Evolutionary conservation across 2,329 filamentous ascomycete genomes (phyloP).

Genomic region (Penicillium sp.): DNA sequence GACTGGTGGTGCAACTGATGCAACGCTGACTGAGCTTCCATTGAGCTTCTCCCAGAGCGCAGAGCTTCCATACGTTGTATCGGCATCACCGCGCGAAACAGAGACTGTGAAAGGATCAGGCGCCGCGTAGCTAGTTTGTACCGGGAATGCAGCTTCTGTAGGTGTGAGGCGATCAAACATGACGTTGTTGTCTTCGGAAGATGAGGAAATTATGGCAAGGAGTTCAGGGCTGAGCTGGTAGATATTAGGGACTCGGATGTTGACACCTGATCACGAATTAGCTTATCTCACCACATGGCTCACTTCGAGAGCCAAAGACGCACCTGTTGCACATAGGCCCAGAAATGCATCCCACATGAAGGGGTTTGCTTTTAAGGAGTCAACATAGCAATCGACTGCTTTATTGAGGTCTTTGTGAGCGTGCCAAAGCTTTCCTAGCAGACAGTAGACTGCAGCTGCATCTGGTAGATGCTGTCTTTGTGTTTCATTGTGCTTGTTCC

Average conservation of each 20-base stretch:
- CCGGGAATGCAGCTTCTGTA: constrained; percentile 33
- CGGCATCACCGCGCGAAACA: constrained; percentile 32
- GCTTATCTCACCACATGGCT: constrained; percentile 2
- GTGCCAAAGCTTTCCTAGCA: constrained; percentile 82
- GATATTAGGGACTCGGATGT: constrained; percentile 75
- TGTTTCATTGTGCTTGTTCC: constrained; percentile 73
- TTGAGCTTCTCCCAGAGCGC: constrained; percentile 48
- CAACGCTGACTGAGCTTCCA: constrained; percentile 42
- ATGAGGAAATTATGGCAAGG: constrained; percentile 45
- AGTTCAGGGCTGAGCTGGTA: constrained; percentile 70
- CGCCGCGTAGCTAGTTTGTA: constrained; percentile 34
- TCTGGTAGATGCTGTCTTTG: constrained; percentile 72
- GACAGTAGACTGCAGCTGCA: constrained; percentile 71
- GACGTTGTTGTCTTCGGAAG: constrained; percentile 28
- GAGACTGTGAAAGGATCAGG: constrained; percentile 43
- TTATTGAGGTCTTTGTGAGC: constrained; percentile 74
- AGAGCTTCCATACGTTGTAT: constrained; percentile 37
- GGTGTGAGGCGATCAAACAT: constrained; percentile 30
- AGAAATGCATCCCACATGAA: constrained; percentile 98
- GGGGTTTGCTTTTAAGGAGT: constrained; percentile 81
- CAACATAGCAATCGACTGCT: constrained; percentile 80
- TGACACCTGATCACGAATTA: constrained; percentile 65
- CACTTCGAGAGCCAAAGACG: constrained; percentile 11
- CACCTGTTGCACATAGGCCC: constrained; percentile 72
- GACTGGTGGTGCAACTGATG: constrained; percentile 29